phyloP scores from a whole-genome alignment of 2,329 filamentous ascomycete genomes.

The Colletotrichum ledebouriae region DNA sequence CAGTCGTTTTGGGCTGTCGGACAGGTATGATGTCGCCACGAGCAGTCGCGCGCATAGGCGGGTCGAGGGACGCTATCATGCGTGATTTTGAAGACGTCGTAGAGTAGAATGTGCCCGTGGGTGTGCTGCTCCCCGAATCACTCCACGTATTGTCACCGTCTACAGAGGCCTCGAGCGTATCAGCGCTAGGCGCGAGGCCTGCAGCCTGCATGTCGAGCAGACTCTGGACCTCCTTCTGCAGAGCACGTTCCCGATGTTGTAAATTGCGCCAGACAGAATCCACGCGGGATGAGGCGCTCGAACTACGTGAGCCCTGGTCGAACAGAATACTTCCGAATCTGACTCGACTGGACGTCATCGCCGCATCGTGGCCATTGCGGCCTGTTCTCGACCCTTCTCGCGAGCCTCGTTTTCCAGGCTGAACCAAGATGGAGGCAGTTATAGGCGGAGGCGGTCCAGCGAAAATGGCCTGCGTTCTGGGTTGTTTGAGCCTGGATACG shows the following conservation, averaged over 20 bases:
- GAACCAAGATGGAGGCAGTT: slow-evolving; percentile 56
- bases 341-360: slow-evolving; percentile 28
- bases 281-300: slow-evolving; percentile 40
- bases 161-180: slow-evolving; percentile 27
- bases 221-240: slow-evolving; percentile 62
- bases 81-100: slow-evolving; percentile 55
- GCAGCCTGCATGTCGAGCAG: slow-evolving; percentile 64
- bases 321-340: slow-evolving; percentile 56
- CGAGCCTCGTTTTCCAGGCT: slow-evolving; percentile 31
- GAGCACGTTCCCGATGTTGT: slow-evolving; percentile 59
- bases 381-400: slow-evolving; percentile 1
- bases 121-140: slow-evolving; percentile 58
- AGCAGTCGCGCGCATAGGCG: slow-evolving; percentile 53
- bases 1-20: slow-evolving; percentile 65
- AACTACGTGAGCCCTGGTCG: slow-evolving; percentile 49
- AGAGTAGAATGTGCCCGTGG: slow-evolving; percentile 56
- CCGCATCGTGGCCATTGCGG: slow-evolving; percentile 1
- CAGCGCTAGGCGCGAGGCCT: slow-evolving; percentile 56
- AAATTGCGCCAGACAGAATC: slow-evolving; percentile 64
- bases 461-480: slow-evolving; percentile 56
- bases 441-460: slow-evolving; percentile 66
- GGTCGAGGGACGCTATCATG: slow-evolving; percentile 59
- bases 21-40: slow-evolving; percentile 70
- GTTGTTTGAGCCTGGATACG: slow-evolving; percentile 49
- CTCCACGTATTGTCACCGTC: slow-evolving; percentile 52